phyloP scores from a whole-genome alignment of 352 stramenopile genomes.

The Globisporangium viniferum region DNA sequence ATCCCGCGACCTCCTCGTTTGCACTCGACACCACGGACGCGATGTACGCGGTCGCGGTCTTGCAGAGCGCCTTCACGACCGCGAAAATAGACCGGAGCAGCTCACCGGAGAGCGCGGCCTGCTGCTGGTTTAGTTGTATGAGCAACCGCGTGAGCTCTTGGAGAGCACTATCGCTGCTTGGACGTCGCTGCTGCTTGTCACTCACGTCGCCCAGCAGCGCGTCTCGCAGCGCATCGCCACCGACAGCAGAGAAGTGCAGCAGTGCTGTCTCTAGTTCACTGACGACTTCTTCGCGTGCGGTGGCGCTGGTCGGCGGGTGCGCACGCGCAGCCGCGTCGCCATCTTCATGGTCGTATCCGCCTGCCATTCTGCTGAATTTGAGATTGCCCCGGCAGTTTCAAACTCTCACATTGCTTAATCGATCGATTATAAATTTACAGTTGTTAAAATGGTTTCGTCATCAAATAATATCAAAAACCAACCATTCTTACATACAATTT shows the following conservation, averaged over 20 bases:
- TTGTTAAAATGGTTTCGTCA: background rate
- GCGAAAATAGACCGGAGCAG: constrained; percentile 2
- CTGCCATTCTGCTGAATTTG: background rate
- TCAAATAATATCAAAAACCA: background rate
- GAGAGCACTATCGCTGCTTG: background rate
- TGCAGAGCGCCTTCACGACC: constrained; percentile 34
- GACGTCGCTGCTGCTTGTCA: background rate
- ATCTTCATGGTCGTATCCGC: background rate
- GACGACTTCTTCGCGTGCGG: background rate
- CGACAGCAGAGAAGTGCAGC: background rate
- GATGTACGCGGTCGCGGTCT: constrained; percentile 21
- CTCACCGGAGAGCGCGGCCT: constrained; percentile 5
- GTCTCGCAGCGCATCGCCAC: constrained; percentile 6
- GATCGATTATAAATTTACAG: background rate
- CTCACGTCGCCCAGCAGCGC: constrained; percentile 6
- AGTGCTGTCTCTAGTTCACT: background rate
- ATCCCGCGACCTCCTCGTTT: constrained; percentile 8
- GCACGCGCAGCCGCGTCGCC: background rate
- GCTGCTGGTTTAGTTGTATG: background rate
- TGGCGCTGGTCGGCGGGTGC: background rate
- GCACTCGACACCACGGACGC: constrained; percentile 10
- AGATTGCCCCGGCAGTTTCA: too few species aligned
- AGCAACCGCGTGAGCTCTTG: constrained; percentile 9
- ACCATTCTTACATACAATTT: background rate
- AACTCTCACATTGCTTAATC: background rate